Conservation (phyloP, 441 rosid species). For the Sinapis alba region DNA sequence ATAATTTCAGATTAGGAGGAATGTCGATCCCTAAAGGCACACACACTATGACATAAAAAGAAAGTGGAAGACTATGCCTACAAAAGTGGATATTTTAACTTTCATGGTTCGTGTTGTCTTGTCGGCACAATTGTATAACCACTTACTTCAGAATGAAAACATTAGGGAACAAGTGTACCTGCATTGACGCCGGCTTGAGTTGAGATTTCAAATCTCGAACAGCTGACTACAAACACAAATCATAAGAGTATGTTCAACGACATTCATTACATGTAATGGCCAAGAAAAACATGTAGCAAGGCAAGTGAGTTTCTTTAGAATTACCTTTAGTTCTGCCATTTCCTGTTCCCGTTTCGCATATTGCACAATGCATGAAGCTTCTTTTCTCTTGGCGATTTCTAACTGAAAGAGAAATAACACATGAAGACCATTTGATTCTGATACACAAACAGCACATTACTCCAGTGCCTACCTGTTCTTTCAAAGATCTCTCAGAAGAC, state of each 20-base stretch:
- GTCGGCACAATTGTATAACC: neutral
- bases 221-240: constrained; percentile 70
- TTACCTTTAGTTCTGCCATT: constrained; percentile 90
- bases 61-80: neutral
- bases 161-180: constrained; percentile 50
- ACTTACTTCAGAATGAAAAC: neutral
- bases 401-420: constrained; percentile 56
- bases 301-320: constrained; percentile 3
- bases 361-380: constrained; percentile 96
- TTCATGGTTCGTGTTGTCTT: neutral
- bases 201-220: constrained; percentile 95
- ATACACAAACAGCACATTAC: neutral
- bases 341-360: constrained; percentile 97
- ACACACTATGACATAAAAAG: neutral
- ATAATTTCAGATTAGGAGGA: neutral
- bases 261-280: neutral
- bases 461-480: constrained; percentile 73
- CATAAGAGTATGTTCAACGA: constrained; percentile 26
- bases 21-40: neutral
- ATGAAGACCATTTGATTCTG: no score
- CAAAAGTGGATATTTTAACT: neutral
- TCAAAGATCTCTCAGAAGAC: constrained; percentile 81
- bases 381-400: constrained; percentile 94
- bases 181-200: constrained; percentile 98
- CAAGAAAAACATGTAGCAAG: neutral